Evolutionary conservation across 345 rosid genomes (phyloP), one percentile per base, ranked within the genome.

Genomic region (Luvunga scandens): DNA sequence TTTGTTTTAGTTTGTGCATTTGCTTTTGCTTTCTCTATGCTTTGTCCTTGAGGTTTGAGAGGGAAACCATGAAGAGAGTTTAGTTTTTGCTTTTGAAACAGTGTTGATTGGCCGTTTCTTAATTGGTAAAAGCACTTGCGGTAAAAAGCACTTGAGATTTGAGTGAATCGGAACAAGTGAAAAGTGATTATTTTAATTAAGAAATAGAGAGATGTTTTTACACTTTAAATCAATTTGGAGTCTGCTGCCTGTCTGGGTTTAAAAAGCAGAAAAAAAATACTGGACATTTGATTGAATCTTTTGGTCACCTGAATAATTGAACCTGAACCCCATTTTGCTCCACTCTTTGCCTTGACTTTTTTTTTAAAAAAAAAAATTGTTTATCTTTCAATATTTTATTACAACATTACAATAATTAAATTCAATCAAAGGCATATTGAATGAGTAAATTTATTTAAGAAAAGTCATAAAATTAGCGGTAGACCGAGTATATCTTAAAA

Each of bases 281-380:
- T 28, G 66, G 5, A 31, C 33, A 27, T 62, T 28, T 63, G 66
- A 69, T 25, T 69, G 34, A 25, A 69, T 69, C 57, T 45, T 69
- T 66, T 45, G 50, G 19, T 45, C 72, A 4, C n/a, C 24, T 42
- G 34, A 69, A 24, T 42, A 4, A 39, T 42, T 24, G 72, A 39
- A 67, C 31, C 71, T 39, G 28, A 10, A 68, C 24, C 66, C 30
- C 67, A 63, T 63, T 13, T 45, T 16, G 59, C 19, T 45, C 3
- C 24, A 0, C 24, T 25, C 5, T 38, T 14, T 68, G 6, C 0
- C 1, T 24, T 9, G 24, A 14, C 2, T 68, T 39, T 13, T 69
- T 13, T 0, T 16, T 30, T 4, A 0, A 27, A n/a, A n/a, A n/a
- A n/a, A n/a, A n/a, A n/a, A n/a, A 25, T 27, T 27, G 0, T 61